Percentiles rank a stretch among this genome's conserved stretches.
Evolutionary conservation across 805 yeast genomes (phyloP).

Genomic region (Saccharomycopsis olivae): DNA sequence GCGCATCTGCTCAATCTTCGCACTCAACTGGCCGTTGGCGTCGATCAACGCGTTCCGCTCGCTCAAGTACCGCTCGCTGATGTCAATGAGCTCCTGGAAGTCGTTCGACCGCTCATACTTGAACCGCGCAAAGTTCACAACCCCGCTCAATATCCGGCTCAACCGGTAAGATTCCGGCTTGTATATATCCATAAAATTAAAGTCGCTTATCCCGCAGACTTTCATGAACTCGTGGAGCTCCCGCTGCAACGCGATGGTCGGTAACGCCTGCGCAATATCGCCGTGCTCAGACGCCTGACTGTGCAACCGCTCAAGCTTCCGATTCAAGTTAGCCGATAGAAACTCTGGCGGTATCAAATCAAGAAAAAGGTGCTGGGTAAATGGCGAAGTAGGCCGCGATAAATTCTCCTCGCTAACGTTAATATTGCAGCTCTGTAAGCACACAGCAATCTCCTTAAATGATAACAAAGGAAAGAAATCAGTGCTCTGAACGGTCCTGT

Average conservation of each 20-base stretch:
- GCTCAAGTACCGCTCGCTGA: constrained; percentile 40
- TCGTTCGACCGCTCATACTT: constrained; percentile 68
- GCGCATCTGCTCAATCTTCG: constrained; percentile 28
- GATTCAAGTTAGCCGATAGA: constrained; percentile 45
- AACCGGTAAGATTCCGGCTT: constrained; percentile 67
- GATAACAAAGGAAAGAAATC: constrained; percentile 58
- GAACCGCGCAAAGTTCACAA: constrained; percentile 76
- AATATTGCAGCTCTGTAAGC: constrained; percentile 53
- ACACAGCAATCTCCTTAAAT: constrained; percentile 43
- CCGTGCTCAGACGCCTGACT: constrained; percentile 16
- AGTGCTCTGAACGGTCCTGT: constrained; percentile 3
- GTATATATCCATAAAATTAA: constrained; percentile 59
- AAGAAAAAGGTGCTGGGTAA: constrained; percentile 17
- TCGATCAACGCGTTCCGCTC: constrained; percentile 34
- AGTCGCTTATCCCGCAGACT: constrained; percentile 70
- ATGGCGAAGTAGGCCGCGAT: constrained; percentile 39
- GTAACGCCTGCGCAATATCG: constrained; percentile 31
- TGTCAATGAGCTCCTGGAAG: constrained; percentile 49
- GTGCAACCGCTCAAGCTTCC: constrained; percentile 44
- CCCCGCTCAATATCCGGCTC: constrained; percentile 63
- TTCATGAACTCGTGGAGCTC: constrained; percentile 52
- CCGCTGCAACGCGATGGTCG: constrained; percentile 45
- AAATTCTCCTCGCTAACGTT: constrained; percentile 50
- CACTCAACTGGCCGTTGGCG: constrained; percentile 29
- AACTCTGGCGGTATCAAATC: constrained; percentile 26